A percentile compares a stretch with the other conserved stretches of the same genome.
These are phyloP conservation scores for Wickerhamomyces kurtzmanii DNA, from an alignment of 805 yeast species.

Conservation along the genomic window DNA sequence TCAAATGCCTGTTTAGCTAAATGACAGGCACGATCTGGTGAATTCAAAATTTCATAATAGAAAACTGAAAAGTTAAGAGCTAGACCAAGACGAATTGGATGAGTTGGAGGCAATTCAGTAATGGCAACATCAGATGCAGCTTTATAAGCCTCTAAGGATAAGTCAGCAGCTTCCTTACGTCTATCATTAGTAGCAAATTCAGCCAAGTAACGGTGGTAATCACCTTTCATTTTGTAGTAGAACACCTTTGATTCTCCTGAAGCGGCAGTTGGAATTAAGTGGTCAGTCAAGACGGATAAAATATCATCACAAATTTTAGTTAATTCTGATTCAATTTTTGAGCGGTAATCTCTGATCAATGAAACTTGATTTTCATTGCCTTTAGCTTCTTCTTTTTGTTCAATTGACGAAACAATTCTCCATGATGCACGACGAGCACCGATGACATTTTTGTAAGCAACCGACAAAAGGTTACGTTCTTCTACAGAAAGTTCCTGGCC, in stretches of 20 bases:
- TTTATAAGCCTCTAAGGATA: conserved; percentile 90
- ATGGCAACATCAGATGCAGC: conserved; percentile 95
- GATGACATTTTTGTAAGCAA: conserved; percentile 96
- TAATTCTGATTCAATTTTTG: conserved; percentile 88
- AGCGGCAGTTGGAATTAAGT: conserved; percentile 88
- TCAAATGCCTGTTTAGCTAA: conserved; percentile 98
- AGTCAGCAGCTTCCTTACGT: conserved; percentile 87
- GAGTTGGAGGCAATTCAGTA: conserved; percentile 95
- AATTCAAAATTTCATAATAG: conserved; percentile 95
- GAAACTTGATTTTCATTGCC: conserved; percentile 87
- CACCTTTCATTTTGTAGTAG: conserved; percentile 99
- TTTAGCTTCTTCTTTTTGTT: conserved; percentile 95
- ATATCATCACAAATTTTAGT: conserved; percentile 92
- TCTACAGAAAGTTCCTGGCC: conserved; percentile 95
- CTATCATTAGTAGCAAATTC: conserved; percentile 90
- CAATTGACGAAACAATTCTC: conserved; percentile 97
- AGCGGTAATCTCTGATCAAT: conserved; percentile 88
- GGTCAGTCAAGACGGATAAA: conserved; percentile 75
- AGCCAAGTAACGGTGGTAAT: conserved; percentile 97
- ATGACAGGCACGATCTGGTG: conserved; percentile 98
- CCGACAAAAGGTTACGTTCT: conserved; percentile 94
- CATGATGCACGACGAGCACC: conserved; percentile 99
- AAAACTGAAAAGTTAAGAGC: conserved; percentile 97
- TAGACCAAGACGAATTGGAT: conserved; percentile 95
- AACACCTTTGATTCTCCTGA: conserved; percentile 97